These are phyloP conservation scores for Colletotrichum falcatum DNA, from an alignment of 2,329 filamentous ascomycete genomes.

Conservation along the genomic window DNA sequence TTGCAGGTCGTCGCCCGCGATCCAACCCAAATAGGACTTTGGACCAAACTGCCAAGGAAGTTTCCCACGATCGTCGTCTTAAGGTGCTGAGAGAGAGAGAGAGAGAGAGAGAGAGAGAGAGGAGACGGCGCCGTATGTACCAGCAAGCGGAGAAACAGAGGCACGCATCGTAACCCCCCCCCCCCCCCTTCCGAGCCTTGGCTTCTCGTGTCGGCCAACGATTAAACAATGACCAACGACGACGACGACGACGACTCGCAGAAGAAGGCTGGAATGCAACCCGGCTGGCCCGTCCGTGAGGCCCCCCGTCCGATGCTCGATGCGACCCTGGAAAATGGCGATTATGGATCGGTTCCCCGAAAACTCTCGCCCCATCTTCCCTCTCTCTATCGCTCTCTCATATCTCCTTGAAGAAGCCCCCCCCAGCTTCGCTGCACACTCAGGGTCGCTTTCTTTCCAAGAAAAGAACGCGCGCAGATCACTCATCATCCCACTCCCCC, in stretches of 20 bases:
- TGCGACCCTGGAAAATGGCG: conserved; percentile 6
- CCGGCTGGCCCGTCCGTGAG: neutral
- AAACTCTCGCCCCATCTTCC: neutral
- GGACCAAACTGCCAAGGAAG: conserved; percentile 7
- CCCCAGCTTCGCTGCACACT: neutral
- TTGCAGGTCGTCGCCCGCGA: conserved; percentile 3
- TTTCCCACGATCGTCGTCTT: conserved; percentile 1
- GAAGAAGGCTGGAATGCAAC: neutral
- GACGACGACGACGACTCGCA: conserved; percentile 1
- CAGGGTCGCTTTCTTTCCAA: conserved; percentile 8
- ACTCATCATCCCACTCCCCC: neutral
- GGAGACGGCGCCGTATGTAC: neutral
- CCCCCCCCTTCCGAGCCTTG: neutral
- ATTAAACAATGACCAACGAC: neutral
- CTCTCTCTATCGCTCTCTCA: neutral
- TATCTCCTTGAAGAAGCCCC: too few species aligned
- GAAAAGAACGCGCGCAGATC: conserved; percentile 27
- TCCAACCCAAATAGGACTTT: conserved; percentile 9
- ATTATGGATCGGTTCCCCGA: conserved; percentile 5
- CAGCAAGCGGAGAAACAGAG: neutral
- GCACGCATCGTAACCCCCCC: neutral
- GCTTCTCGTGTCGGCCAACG: too few species aligned
- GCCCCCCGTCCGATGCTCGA: conserved; percentile 10
- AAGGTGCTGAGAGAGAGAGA: neutral
- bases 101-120: neutral